Evolutionary conservation across 495 filamentous ascomycete species (phyloP).

Genomic region (Aspergillus haitiensis): DNA sequence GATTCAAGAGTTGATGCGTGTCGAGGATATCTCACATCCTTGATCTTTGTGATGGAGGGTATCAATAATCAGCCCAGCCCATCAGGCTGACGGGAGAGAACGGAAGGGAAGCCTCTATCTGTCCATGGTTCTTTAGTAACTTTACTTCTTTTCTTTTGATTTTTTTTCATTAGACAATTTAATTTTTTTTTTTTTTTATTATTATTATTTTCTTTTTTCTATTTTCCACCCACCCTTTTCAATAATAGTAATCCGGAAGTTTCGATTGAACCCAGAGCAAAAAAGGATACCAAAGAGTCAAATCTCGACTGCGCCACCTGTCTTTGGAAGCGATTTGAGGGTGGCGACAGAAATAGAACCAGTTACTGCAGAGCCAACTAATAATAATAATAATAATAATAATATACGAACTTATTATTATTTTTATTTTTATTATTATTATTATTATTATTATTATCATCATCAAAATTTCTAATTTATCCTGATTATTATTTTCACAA

Average conservation of each 20-base stretch:
- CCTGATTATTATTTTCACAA: neutral
- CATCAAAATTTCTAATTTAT: no score
- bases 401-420: constrained; percentile 2
- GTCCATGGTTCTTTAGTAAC: constrained; percentile 14
- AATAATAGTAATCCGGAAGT: neutral
- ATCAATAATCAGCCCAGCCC: neutral
- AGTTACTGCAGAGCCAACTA: constrained; percentile 22
- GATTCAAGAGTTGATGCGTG: neutral
- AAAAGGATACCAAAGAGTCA: neutral
- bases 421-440: no score
- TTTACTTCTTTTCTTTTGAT: constrained; percentile 8
- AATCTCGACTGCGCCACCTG: constrained; percentile 24
- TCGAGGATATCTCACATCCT: neutral
- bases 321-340: constrained; percentile 18
- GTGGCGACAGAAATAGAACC: constrained; percentile 27
- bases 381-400: no score
- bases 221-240: neutral
- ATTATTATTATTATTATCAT: no score
- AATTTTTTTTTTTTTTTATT: neutral
- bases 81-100: constrained; percentile 15
- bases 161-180: constrained; percentile 8
- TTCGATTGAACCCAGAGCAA: neutral
- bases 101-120: constrained; percentile 14
- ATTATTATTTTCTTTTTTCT: neutral
- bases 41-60: neutral